Conservation (phyloP, 345 rosid species). For the Bruguiera parviflora region DNA sequence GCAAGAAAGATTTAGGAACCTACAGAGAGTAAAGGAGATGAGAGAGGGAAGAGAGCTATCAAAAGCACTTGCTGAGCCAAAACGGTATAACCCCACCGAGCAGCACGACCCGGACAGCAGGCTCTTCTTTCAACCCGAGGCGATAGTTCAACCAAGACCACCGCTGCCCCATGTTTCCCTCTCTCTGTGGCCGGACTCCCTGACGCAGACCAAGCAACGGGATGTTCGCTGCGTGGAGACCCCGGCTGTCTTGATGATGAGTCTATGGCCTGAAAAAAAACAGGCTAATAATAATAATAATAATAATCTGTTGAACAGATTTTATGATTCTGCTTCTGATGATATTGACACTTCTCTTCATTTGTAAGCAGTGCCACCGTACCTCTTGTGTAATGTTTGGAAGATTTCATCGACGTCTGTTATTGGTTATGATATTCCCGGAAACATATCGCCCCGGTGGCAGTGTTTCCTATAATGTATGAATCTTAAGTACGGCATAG, state of each 20-base stretch:
- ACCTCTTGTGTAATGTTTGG: background rate
- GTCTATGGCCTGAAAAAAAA: background rate
- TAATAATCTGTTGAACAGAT: background rate
- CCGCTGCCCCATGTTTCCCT: background rate
- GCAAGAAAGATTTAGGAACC: slow-evolving; percentile 69
- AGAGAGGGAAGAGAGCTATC: slow-evolving; percentile 57
- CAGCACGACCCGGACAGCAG: background rate
- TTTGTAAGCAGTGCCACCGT: background rate
- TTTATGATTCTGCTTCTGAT: slow-evolving; percentile 1
- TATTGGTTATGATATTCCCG: background rate
- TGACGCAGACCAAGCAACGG: background rate
- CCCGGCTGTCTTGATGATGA: background rate
- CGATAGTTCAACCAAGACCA: background rate
- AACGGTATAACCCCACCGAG: background rate
- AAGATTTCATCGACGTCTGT: background rate
- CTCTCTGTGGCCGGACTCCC: slow-evolving; percentile 2
- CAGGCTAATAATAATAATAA: background rate
- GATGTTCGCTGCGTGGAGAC: background rate
- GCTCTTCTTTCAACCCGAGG: slow-evolving; percentile 9
- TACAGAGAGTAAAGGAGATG: slow-evolving; percentile 61
- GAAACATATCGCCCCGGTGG: no score
- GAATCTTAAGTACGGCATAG: no score
- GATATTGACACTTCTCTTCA: slow-evolving; percentile 16
- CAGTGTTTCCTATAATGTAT: no score
- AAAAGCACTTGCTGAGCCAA: slow-evolving; percentile 11